Evolutionary conservation across 2,329 filamentous ascomycete species (phyloP).

Genomic region (Epichloe glyceriae): DNA sequence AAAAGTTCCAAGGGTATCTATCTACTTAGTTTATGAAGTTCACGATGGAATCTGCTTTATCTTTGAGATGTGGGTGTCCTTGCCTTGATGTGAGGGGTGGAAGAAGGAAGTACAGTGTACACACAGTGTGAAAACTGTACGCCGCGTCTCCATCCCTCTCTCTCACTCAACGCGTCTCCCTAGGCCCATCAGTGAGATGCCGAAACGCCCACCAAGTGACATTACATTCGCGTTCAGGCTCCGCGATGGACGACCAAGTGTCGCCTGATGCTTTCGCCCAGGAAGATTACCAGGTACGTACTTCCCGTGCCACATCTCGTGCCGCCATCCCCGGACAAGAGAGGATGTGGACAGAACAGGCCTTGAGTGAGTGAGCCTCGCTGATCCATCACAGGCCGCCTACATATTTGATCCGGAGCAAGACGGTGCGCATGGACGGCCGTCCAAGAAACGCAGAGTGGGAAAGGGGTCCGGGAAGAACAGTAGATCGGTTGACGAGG

Average conservation of each 20-base stretch:
- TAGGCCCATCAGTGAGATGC: no score
- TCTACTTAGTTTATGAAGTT: slow-evolving; percentile 6
- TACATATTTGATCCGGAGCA: slow-evolving; percentile 29
- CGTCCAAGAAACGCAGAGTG: slow-evolving; percentile 45
- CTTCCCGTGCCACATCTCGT: no score
- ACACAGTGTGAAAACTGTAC: not conserved
- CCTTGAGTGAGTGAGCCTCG: no score
- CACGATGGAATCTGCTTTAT: slow-evolving; percentile 2
- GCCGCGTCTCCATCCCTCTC: not conserved
- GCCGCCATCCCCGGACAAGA: not conserved
- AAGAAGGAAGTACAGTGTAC: not conserved
- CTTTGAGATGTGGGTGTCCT: not conserved
- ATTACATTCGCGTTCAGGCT: not conserved
- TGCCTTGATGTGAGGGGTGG: no score
- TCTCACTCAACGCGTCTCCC: slow-evolving; percentile 2
- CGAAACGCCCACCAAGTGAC: not conserved
- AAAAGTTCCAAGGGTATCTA: not conserved
- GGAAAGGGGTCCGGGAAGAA: slow-evolving; percentile 24
- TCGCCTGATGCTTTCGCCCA: slow-evolving; percentile 17
- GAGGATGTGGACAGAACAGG: no score
- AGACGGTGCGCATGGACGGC: slow-evolving; percentile 22
- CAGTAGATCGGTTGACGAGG: slow-evolving; percentile 6
- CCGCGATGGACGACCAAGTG: slow-evolving; percentile 14
- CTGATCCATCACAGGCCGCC: slow-evolving; percentile 3
- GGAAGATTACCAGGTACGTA: slow-evolving; percentile 31